Evolutionary conservation across 805 yeast genomes (phyloP).

Genomic region (Yamadazyma sp.): DNA sequence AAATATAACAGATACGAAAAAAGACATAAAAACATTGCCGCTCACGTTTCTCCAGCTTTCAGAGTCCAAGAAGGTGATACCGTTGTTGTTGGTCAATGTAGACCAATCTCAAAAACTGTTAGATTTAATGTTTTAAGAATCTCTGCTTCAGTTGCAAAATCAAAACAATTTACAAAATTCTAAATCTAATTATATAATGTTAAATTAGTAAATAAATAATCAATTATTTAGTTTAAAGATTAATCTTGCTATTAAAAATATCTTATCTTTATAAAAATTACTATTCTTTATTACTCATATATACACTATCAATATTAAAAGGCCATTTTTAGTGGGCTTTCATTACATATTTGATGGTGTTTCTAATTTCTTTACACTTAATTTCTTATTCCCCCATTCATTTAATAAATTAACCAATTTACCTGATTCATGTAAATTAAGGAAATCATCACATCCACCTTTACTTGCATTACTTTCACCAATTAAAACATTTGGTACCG

Average conservation of each 20-base stretch:
- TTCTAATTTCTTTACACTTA: conserved; percentile 48
- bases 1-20: conserved; percentile 99
- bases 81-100: conserved; percentile 99
- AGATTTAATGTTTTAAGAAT: conserved; percentile 99
- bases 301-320: too few species aligned
- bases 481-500: conserved; percentile 88
- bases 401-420: conserved; percentile 49
- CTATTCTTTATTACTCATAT: too few species aligned
- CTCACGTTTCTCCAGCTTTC: conserved; percentile 99
- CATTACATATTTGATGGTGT: conserved; percentile 55
- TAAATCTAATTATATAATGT: conserved; percentile 40
- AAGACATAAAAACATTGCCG: conserved; percentile 99
- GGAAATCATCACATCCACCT: conserved; percentile 89
- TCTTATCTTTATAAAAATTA: too few species aligned
- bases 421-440: conserved; percentile 54
- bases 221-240: too few species aligned
- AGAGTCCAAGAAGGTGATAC: conserved; percentile 98
- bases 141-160: conserved; percentile 80
- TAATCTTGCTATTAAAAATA: too few species aligned
- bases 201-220: conserved; percentile 1
- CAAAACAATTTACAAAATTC: conserved; percentile 96
- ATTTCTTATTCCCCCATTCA: conserved; percentile 60
- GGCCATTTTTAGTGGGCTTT: too few species aligned
- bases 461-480: conserved; percentile 57
- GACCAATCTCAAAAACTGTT: conserved; percentile 99